Evolutionary conservation across 208 protist species (phyloP).

Genomic region (Crithidia expoeki): DNA sequence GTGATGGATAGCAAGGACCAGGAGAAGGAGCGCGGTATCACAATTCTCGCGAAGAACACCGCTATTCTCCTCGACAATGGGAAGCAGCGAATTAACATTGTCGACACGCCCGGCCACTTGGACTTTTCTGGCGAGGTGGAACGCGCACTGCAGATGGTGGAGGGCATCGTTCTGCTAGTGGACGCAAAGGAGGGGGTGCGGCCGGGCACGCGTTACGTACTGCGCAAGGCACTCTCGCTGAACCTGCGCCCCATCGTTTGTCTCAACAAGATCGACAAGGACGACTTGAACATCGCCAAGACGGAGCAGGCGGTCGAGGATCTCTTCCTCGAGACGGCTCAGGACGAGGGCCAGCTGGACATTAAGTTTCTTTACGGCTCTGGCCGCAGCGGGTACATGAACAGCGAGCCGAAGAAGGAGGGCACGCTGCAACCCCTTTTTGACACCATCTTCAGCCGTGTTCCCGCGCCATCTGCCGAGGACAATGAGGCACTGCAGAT

Average conservation of each 20-base stretch:
- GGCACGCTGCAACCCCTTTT: constrained; percentile 93
- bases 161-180: constrained; percentile 96
- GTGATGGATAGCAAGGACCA: constrained; percentile 98
- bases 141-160: constrained; percentile 97
- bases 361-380: constrained; percentile 96
- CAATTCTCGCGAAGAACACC: constrained; percentile 97
- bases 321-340: constrained; percentile 94
- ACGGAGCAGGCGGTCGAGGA: constrained; percentile 96
- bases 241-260: constrained; percentile 97
- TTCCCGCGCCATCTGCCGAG: constrained; percentile 72
- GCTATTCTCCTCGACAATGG: constrained; percentile 77
- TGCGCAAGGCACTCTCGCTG: constrained; percentile 95
- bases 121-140: constrained; percentile 99
- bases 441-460: constrained; percentile 91
- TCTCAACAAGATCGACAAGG: constrained; percentile 98
- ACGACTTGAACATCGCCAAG: constrained; percentile 87
- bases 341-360: constrained; percentile 95
- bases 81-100: constrained; percentile 95
- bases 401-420: constrained; percentile 64
- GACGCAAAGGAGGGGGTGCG: constrained; percentile 97
- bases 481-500: constrained; percentile 85
- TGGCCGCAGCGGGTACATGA: constrained; percentile 93
- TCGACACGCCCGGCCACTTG: constrained; percentile 98
- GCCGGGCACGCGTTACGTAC: constrained; percentile 97
- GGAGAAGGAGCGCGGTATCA: constrained; percentile 97